Conservation (phyloP, 306 rosid genomes). For the Acmispon strigosus region DNA sequence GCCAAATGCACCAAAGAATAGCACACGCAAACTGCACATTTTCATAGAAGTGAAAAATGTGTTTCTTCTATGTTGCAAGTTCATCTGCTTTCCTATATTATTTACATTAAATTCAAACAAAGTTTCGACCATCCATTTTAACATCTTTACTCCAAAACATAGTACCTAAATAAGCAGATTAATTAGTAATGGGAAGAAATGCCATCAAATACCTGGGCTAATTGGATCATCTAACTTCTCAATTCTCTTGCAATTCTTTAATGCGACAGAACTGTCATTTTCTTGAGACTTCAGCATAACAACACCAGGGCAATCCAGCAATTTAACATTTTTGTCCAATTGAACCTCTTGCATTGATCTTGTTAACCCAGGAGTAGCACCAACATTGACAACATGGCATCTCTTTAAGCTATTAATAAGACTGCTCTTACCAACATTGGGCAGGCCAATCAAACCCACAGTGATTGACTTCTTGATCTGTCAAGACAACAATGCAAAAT, state of each 20-base stretch:
- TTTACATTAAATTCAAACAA: neutral
- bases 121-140: neutral
- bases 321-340: constrained; percentile 75
- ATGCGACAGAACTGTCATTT: constrained; percentile 58
- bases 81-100: neutral
- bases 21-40: neutral
- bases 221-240: constrained; percentile 87
- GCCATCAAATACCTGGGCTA: constrained; percentile 60
- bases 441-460: constrained; percentile 88
- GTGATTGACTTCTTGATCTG: constrained; percentile 93
- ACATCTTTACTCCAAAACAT: neutral
- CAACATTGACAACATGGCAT: constrained; percentile 70
- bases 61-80: neutral
- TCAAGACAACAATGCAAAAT: constrained; percentile 12
- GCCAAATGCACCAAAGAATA: no score
- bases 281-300: constrained; percentile 69
- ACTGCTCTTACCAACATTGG: constrained; percentile 98
- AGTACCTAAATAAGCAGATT: neutral
- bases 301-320: constrained; percentile 97
- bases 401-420: constrained; percentile 85
- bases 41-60: neutral
- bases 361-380: constrained; percentile 86
- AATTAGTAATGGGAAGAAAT: neutral
- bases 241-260: constrained; percentile 87
- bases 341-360: constrained; percentile 93